Conservation (phyloP, 495 filamentous ascomycete species). For the Penicillium tannophilum region DNA sequence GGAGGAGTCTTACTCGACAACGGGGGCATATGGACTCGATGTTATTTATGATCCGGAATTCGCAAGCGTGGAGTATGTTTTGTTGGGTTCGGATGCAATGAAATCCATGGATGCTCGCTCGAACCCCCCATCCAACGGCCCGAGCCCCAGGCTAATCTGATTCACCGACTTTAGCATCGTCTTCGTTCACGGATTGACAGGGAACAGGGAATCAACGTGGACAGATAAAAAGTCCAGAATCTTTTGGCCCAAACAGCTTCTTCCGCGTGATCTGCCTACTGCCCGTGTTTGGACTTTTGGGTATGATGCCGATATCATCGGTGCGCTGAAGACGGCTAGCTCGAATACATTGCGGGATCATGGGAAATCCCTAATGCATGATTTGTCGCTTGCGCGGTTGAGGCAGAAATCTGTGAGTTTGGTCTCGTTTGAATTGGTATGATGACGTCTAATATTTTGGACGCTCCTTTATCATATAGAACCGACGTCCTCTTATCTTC, state of each 20-base stretch:
- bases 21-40: background rate
- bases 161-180: constrained; percentile 6
- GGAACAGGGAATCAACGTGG: constrained; percentile 12
- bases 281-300: constrained; percentile 10
- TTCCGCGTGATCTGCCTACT: constrained; percentile 2
- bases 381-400: constrained; percentile 5
- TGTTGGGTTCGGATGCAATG: background rate
- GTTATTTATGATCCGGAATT: background rate
- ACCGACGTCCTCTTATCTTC: constrained; percentile 6
- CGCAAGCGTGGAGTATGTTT: constrained; percentile 6
- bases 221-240: constrained; percentile 1
- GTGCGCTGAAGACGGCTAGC: constrained; percentile 1
- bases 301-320: constrained; percentile 13
- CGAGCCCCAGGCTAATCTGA: background rate
- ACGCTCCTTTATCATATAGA: background rate
- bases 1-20: constrained; percentile 11
- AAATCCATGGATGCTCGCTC: too few relatives aligned
- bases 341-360: constrained; percentile 12
- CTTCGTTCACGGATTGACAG: constrained; percentile 12
- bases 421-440: background rate
- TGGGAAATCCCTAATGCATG: constrained; percentile 7
- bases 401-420: constrained; percentile 1
- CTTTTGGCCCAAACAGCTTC: constrained; percentile 10
- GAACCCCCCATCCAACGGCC: background rate
- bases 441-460: background rate